Evolutionary conservation across 2,329 filamentous ascomycete genomes (phyloP), one percentile per base, ranked within the genome.

Genomic region (Cyphellophora attinorum): DNA sequence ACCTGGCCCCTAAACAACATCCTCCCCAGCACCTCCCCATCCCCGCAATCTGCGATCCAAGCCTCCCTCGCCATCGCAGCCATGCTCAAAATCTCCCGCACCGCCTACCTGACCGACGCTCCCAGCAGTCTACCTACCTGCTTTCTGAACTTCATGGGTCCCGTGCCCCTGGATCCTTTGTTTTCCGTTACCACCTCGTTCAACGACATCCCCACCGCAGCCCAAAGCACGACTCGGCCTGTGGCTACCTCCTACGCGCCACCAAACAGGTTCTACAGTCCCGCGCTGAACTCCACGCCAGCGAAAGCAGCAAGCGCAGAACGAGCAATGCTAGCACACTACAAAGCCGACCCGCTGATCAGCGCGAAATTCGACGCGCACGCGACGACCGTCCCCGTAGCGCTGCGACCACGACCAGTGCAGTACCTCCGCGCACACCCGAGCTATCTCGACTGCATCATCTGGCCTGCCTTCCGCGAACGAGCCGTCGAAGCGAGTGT

Each of bases 41-140:
- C n/a, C n/a, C n/a, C n/a, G n/a, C n/a, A n/a, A n/a, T n/a, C n/a
- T n/a, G n/a, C n/a, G n/a, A 29, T 47, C 17, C 35, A 39, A 28
- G 44, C 44, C n/a, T 33, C 37, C 21, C 15, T 47, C 10, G 29
- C 37, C 15, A 33, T 47, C n/a, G 44, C 19, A 30, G n/a, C 33
- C 5, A 19, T 27, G 11, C 29, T 47, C 16, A 31, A 35, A 11
- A 47, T 47, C 18, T 29, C 29, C 3, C 42, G 44, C 17, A 32
- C 31, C 10, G 34, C 38, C 13, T 47, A 47, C 28, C 19, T 47
- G 29, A 42, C 45, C 27, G 44, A 47, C 39, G 41, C 45, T 39
- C 44, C 41, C 14, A 42, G 39, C 8, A 31, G 29, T 10, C 42
- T 47, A 23, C 38, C 43, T 2, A 29, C 28, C 8, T 45, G 42